Percentiles rank a stretch among this genome's conserved stretches.
Evolutionary conservation across 2,329 filamentous ascomycete genomes (phyloP).

Genomic region (Esteya vermicola): DNA sequence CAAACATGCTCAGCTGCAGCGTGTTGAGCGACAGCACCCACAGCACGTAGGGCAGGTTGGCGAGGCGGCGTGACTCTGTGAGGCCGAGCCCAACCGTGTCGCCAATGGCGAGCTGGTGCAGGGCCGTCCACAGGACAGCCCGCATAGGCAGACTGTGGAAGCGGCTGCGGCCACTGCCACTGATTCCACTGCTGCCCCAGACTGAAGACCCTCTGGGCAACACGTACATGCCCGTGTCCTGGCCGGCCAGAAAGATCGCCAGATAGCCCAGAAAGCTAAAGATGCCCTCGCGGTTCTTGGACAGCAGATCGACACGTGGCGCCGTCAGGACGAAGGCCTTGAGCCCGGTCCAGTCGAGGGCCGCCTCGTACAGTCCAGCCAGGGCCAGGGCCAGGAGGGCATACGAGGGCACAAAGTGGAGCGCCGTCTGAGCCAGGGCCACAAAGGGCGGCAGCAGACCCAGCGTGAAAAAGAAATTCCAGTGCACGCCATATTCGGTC

Average conservation of each 20-base stretch:
- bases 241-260: constrained; percentile 84
- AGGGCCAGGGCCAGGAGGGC: constrained; percentile 59
- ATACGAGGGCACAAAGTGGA: constrained; percentile 61
- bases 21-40: constrained; percentile 91
- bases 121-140: constrained; percentile 50
- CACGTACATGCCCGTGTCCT: constrained; percentile 67
- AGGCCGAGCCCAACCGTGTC: constrained; percentile 57
- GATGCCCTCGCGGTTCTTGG: constrained; percentile 88
- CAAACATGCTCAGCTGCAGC: constrained; percentile 67
- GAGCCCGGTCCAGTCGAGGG: constrained; percentile 62
- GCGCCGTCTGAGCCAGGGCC: constrained; percentile 62
- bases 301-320: constrained; percentile 63
- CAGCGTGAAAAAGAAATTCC: constrained; percentile 99
- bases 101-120: constrained; percentile 57
- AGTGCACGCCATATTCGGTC: constrained; percentile 94
- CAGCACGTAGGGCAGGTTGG: constrained; percentile 84
- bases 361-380: constrained; percentile 55
- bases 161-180: not conserved
- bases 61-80: constrained; percentile 71
- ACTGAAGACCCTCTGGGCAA: constrained; percentile 47
- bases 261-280: constrained; percentile 91
- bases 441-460: constrained; percentile 80
- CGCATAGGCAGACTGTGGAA: constrained; percentile 44
- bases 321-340: constrained; percentile 74
- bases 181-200: constrained; percentile 13